Percentiles rank a stretch among this genome's conserved stretches.
Conservation (phyloP, 352 stramenopile species). For the Pythium aristosporum region DNA sequence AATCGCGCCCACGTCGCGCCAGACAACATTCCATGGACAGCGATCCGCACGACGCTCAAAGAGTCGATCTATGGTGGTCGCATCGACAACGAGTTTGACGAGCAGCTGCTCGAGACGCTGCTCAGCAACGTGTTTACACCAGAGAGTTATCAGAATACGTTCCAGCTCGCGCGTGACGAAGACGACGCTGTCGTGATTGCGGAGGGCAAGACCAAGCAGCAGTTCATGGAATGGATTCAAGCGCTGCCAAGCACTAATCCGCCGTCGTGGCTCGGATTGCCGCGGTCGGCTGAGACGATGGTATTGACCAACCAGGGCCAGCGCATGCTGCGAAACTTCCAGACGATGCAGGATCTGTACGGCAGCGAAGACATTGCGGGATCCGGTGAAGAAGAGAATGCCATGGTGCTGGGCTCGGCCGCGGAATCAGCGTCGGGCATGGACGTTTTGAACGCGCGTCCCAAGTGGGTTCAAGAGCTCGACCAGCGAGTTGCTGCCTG, state of each 20-base stretch:
- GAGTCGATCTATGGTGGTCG: conserved; percentile 98
- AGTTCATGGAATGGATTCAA: conserved; percentile 91
- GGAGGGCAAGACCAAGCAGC: conserved; percentile 89
- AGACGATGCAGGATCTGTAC: conserved; percentile 82
- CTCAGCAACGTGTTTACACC: conserved; percentile 93
- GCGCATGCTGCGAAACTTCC: conserved; percentile 78
- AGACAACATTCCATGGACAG: conserved; percentile 98
- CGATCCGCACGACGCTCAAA: conserved; percentile 95
- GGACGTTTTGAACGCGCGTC: conserved; percentile 45
- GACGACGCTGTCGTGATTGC: conserved; percentile 66
- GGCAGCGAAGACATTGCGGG: conserved; percentile 50
- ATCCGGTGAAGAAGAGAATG: conserved; percentile 44
- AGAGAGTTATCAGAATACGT: conserved; percentile 92
- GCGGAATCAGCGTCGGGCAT: conserved; percentile 26
- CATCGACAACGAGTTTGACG: conserved; percentile 97
- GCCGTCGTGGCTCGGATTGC: conserved; percentile 92
- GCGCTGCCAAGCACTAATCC: conserved; percentile 87
- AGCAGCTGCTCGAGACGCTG: conserved; percentile 94
- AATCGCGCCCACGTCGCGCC: conserved; percentile 91
- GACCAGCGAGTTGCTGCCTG: conserved; percentile 63
- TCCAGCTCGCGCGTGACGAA: conserved; percentile 51
- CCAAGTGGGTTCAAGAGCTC: conserved; percentile 84
- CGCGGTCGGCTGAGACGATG: conserved; percentile 90
- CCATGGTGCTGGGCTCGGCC: conserved; percentile 52
- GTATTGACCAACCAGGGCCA: conserved; percentile 81